Conservation (phyloP, 768 basidiomycete species). For the Boletellus emodensis region DNA sequence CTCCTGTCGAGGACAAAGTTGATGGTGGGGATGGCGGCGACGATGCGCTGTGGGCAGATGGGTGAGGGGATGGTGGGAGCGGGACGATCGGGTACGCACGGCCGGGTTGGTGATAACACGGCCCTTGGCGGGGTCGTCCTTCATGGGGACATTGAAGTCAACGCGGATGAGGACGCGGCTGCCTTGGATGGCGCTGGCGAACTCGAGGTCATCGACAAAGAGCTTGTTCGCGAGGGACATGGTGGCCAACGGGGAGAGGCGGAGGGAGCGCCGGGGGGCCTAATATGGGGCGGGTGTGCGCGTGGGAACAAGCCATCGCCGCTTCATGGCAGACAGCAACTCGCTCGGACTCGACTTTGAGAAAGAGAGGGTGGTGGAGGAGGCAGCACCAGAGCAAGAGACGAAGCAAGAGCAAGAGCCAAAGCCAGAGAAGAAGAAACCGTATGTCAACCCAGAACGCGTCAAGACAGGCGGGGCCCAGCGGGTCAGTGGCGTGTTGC, state of each 20-base stretch:
- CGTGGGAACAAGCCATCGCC: conserved; percentile 19
- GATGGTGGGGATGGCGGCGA: conserved; percentile 94
- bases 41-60: conserved; percentile 70
- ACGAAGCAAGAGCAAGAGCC: conserved; percentile 10
- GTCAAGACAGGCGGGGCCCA: conserved; percentile 78
- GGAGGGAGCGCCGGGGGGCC: neutral
- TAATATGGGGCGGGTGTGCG: conserved; percentile 12
- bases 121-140: conserved; percentile 62
- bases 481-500: conserved; percentile 43
- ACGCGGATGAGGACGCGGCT: conserved; percentile 93
- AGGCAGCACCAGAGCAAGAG: conserved; percentile 5
- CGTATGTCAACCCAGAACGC: conserved; percentile 79
- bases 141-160: conserved; percentile 94
- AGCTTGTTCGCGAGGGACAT: conserved; percentile 97
- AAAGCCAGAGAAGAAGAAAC: conserved; percentile 55
- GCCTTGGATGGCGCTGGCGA: conserved; percentile 57
- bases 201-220: conserved; percentile 76
- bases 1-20: conserved; percentile 88
- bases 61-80: conserved; percentile 1
- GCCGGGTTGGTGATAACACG: conserved; percentile 97
- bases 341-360: conserved; percentile 72
- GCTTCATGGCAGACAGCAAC: conserved; percentile 47
- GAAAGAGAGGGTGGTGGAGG: conserved; percentile 23
- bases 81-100: conserved; percentile 47
- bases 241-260: conserved; percentile 26